Conservation (phyloP, 192 early-diverging fungal genomes). For the Spinellus fusiger region DNA sequence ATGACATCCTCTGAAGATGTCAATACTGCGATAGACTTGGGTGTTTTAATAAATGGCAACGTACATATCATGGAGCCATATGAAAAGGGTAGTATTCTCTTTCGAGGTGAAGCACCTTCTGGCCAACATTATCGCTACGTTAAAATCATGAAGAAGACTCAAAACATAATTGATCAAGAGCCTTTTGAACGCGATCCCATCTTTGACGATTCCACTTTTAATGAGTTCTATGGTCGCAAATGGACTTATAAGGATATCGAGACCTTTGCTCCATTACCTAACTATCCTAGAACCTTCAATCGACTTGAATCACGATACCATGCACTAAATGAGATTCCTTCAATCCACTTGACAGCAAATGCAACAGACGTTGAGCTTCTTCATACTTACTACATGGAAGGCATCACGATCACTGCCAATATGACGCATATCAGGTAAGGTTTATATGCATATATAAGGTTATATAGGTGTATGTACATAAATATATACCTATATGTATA, state of each 20-base stretch:
- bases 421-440: constrained; percentile 10
- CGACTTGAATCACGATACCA: neutral
- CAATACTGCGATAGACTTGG: neutral
- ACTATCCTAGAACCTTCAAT: neutral
- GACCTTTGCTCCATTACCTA: neutral
- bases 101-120: constrained; percentile 11
- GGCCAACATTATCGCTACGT: constrained; percentile 10
- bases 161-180: neutral
- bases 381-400: neutral
- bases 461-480: neutral
- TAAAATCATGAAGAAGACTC: neutral
- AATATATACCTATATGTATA: neutral
- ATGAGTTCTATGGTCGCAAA: constrained; percentile 20
- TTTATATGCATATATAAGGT: neutral
- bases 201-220: neutral
- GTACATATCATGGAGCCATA: neutral
- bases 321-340: neutral
- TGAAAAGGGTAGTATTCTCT: neutral
- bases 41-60: neutral
- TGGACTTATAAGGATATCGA: constrained; percentile 11
- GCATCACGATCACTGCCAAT: neutral
- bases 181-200: constrained; percentile 7
- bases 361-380: neutral
- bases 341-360: constrained; percentile 3
- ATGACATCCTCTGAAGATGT: neutral